Conservation (phyloP, 2,329 filamentous ascomycete genomes). For the Neonectria coccinea region DNA sequence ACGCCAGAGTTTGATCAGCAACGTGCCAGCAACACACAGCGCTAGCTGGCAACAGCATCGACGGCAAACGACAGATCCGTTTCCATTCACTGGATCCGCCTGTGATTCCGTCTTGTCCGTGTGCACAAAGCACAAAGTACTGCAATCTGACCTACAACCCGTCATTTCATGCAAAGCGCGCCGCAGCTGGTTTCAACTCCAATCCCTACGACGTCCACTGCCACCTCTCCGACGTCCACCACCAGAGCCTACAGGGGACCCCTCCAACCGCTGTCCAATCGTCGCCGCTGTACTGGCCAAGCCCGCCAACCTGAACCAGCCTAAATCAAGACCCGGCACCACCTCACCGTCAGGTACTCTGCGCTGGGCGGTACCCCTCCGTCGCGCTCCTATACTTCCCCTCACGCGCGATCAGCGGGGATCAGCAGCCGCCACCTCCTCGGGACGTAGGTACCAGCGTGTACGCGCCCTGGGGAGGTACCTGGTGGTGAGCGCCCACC, state of each 20-base stretch:
- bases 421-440: not conserved
- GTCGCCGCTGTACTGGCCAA: conserved; percentile 36
- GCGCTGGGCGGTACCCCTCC: conserved; percentile 31
- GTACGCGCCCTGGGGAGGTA: conserved; percentile 30
- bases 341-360: conserved; percentile 41
- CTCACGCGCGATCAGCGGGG: conserved; percentile 6
- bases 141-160: conserved; percentile 25
- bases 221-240: conserved; percentile 31
- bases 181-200: conserved; percentile 31
- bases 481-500: conserved; percentile 30
- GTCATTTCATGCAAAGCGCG: conserved; percentile 29
- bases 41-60: not conserved
- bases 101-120: conserved; percentile 14
- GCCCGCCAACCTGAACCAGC: conserved; percentile 46
- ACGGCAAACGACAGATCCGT: not conserved
- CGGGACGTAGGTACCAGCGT: conserved; percentile 18
- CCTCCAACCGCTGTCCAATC: conserved; percentile 33
- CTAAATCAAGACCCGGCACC: conserved; percentile 35
- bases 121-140: conserved; percentile 11
- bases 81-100: not conserved
- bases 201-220: conserved; percentile 25
- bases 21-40: conserved; percentile 1
- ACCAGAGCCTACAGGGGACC: conserved; percentile 36
- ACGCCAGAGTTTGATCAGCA: conserved; percentile 16
- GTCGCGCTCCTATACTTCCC: conserved; percentile 11